Conservation (phyloP, 2,329 filamentous ascomycete genomes). For the Colletotrichum sidae region DNA sequence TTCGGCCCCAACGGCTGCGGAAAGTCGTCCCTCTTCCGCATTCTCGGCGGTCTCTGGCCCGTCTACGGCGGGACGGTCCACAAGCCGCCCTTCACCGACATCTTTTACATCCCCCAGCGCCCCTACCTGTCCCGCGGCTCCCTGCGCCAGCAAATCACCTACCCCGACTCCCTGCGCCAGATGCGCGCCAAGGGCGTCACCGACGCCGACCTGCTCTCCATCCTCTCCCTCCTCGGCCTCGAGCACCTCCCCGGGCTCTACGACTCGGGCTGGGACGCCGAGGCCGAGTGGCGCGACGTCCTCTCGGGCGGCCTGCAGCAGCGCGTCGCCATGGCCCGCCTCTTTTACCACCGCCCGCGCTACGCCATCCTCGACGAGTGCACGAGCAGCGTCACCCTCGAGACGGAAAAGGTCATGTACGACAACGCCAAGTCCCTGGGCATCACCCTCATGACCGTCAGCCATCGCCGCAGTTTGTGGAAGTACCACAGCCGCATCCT, state of each 20-base stretch:
- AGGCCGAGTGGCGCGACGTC: conserved; percentile 96
- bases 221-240: conserved; percentile 84
- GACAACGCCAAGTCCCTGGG: conserved; percentile 92
- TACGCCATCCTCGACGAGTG: conserved; percentile 98
- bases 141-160: conserved; percentile 96
- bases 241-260: conserved; percentile 84
- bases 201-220: conserved; percentile 81
- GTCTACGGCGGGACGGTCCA: conserved; percentile 95
- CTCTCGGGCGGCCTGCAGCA: conserved; percentile 94
- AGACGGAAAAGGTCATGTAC: conserved; percentile 97
- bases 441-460: conserved; percentile 97
- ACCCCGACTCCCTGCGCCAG: conserved; percentile 88
- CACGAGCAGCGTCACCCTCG: conserved; percentile 92
- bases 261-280: conserved; percentile 85
- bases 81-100: conserved; percentile 91
- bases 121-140: conserved; percentile 93
- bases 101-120: conserved; percentile 98
- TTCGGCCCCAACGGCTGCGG: conserved; percentile 97
- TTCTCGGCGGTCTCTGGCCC: conserved; percentile 95
- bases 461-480: conserved; percentile 91
- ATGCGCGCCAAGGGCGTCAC: conserved; percentile 88
- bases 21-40: conserved; percentile 95
- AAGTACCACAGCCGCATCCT: conserved; percentile 95
- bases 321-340: conserved; percentile 93
- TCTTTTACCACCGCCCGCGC: conserved; percentile 92